Percentiles rank a stretch among this genome's conserved stretches.
phyloP scores from a whole-genome alignment of 2,329 filamentous ascomycete genomes.

The Ophiocordyceps camponoti-floridani region DNA sequence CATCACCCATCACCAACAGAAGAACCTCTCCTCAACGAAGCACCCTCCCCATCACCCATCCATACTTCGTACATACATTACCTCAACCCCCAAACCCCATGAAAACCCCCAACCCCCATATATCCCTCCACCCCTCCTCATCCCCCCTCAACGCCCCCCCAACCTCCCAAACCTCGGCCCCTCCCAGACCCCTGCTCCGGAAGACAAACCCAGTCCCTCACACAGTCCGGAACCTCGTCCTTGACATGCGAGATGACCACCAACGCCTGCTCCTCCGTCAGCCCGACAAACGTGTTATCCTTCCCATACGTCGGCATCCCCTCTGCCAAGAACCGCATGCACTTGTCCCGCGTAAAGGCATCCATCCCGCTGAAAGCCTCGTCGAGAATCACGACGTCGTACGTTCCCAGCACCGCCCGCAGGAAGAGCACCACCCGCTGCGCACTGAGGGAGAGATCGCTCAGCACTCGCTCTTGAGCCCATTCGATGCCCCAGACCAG shows the following conservation, averaged over 20 bases:
- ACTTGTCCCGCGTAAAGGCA: conserved; percentile 66
- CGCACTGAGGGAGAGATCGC: conserved; percentile 58
- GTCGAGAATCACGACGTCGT: conserved; percentile 70
- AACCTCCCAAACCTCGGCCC: conserved; percentile 47
- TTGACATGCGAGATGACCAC: conserved; percentile 84
- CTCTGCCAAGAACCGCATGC: conserved; percentile 57
- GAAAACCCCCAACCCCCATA: too few relatives aligned
- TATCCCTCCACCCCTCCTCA: conserved; percentile 26
- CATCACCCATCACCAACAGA: too few relatives aligned
- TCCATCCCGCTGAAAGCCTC: conserved; percentile 83
- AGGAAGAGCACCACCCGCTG: conserved; percentile 79
- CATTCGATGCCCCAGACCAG: too few relatives aligned
- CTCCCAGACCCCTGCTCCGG: conserved; percentile 52
- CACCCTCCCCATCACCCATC: too few relatives aligned
- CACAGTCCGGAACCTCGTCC: conserved; percentile 73
- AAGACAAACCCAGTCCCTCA: conserved; percentile 73
- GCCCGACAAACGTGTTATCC: conserved; percentile 35
- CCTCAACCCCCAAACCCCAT: conserved; percentile 40
- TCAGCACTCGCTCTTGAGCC: conserved; percentile 51
- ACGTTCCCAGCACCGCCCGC: conserved; percentile 60
- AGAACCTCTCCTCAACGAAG: too few relatives aligned
- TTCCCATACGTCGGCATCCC: conserved; percentile 35
- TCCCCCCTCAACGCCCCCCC: conserved; percentile 38
- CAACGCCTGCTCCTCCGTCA: conserved; percentile 58
- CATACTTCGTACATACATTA: too few relatives aligned